Conservation (phyloP, 345 rosid genomes). For the Hibiscus tridactylites region DNA sequence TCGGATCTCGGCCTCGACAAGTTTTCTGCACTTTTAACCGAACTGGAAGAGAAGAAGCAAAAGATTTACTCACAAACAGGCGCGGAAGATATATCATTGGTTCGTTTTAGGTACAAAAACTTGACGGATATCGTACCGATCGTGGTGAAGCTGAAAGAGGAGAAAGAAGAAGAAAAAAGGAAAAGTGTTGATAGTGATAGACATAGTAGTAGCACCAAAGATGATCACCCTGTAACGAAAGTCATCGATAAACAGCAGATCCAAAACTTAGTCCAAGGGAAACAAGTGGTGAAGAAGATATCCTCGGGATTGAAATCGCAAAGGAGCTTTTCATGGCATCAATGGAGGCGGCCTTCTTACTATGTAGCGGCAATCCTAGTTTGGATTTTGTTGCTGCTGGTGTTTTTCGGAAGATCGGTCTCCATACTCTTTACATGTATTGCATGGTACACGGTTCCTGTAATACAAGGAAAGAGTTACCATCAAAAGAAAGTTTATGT, state of each 20-base stretch:
- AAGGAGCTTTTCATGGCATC: constrained; percentile 9
- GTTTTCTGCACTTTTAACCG: constrained; percentile 42
- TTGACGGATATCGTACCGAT: constrained; percentile 31
- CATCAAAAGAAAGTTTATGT: background rate
- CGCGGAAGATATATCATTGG: constrained; percentile 28
- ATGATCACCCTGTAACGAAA: background rate
- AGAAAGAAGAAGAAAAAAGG: constrained; percentile 13
- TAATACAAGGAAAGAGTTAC: constrained; percentile 15
- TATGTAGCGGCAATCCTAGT: constrained; percentile 33
- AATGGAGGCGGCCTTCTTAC: constrained; percentile 35
- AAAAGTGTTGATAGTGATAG: background rate
- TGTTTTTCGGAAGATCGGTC: constrained; percentile 42
- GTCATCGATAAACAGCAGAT: background rate
- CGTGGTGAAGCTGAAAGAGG: constrained; percentile 36
- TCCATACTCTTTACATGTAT: constrained; percentile 35
- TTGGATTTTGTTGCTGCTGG: constrained; percentile 41
- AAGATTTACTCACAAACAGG: constrained; percentile 35
- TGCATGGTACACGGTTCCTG: constrained; percentile 45
- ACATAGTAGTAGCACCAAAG: background rate
- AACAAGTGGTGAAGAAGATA: background rate
- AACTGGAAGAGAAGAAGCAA: constrained; percentile 44
- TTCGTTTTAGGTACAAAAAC: constrained; percentile 33
- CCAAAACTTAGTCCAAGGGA: background rate
- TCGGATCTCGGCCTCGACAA: constrained; percentile 52
- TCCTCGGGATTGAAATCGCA: background rate